A percentile compares a stretch with the other conserved stretches of the same genome.
Evolutionary conservation across 2,329 filamentous ascomycete genomes (phyloP).

Genomic region (Aspergillus costaricaensis): DNA sequence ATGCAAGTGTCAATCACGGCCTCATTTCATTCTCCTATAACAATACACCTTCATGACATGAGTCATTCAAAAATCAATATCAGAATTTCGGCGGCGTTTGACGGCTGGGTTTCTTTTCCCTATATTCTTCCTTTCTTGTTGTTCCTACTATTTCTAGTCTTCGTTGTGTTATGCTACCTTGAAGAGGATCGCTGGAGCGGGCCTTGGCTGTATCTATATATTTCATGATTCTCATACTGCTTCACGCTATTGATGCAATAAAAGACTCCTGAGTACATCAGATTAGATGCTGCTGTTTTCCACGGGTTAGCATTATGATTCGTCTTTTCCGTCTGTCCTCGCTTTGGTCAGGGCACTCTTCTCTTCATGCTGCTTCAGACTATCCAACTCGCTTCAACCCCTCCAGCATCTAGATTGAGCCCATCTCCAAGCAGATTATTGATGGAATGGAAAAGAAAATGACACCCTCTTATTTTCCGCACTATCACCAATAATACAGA

Average conservation of each 20-base stretch:
- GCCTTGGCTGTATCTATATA: constrained; percentile 34
- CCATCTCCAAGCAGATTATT: background rate
- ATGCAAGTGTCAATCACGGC: constrained; percentile 11
- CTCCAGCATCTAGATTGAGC: background rate
- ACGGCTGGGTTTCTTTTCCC: constrained; percentile 12
- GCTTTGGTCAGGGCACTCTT: background rate
- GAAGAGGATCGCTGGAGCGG: constrained; percentile 21
- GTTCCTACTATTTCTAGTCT: constrained; percentile 22
- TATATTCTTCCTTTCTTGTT: constrained; percentile 8
- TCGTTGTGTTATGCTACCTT: constrained; percentile 18
- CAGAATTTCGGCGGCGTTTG: constrained; percentile 23
- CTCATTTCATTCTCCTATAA: constrained; percentile 13
- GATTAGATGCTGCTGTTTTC: background rate
- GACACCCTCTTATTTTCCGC: constrained; percentile 19
- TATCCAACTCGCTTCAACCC: background rate
- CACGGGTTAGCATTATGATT: background rate
- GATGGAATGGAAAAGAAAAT: constrained; percentile 10
- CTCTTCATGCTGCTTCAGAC: background rate
- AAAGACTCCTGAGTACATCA: background rate
- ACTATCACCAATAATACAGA: constrained; percentile 25
- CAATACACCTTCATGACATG: constrained; percentile 22
- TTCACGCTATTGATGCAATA: background rate
- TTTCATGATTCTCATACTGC: constrained; percentile 19
- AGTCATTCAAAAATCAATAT: constrained; percentile 15
- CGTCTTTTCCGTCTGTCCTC: background rate